phyloP scores from a whole-genome alignment of 208 protist species.

The Wallacemonas sp. region DNA sequence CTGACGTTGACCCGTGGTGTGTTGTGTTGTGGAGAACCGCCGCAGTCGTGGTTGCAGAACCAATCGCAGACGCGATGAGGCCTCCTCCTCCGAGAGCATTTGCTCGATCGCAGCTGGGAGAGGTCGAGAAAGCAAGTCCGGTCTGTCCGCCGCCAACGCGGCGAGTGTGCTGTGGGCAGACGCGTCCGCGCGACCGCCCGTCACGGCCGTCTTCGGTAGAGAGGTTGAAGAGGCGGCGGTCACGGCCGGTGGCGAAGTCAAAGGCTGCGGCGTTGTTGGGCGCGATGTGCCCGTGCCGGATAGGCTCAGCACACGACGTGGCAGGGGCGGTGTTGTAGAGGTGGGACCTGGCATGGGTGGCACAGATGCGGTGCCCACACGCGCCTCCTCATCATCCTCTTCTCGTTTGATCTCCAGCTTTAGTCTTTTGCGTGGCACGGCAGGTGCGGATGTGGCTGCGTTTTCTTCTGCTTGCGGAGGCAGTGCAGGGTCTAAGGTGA shows the following conservation, averaged over 20 bases:
- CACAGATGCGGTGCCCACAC: too few species aligned
- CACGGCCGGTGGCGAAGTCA: background rate
- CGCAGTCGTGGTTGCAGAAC: conserved; percentile 79
- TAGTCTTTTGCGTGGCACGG: background rate
- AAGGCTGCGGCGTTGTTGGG: conserved; percentile 22
- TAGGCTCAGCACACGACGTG: conserved; percentile 7
- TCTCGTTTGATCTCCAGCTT: conserved; percentile 17
- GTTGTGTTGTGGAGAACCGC: conserved; percentile 30
- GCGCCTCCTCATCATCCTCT: background rate
- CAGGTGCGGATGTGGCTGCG: background rate
- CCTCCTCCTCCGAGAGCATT: conserved; percentile 72
- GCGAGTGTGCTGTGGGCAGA: conserved; percentile 33
- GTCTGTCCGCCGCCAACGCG: conserved; percentile 35
- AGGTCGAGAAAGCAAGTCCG: conserved; percentile 21
- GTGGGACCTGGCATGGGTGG: background rate
- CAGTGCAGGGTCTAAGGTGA: background rate
- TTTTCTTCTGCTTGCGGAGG: background rate
- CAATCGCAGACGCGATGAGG: conserved; percentile 65
- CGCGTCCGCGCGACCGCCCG: too few species aligned
- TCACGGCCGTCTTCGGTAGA: too few species aligned
- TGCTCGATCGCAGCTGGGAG: conserved; percentile 51
- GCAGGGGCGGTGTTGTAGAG: background rate
- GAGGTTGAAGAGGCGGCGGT: background rate
- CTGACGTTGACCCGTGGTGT: background rate
- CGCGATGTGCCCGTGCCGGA: too few species aligned